Percentiles rank a stretch among this genome's conserved stretches.
phyloP scores from a whole-genome alignment of 2,329 filamentous ascomycete species.

The Malbranchea cinnamomea region DNA sequence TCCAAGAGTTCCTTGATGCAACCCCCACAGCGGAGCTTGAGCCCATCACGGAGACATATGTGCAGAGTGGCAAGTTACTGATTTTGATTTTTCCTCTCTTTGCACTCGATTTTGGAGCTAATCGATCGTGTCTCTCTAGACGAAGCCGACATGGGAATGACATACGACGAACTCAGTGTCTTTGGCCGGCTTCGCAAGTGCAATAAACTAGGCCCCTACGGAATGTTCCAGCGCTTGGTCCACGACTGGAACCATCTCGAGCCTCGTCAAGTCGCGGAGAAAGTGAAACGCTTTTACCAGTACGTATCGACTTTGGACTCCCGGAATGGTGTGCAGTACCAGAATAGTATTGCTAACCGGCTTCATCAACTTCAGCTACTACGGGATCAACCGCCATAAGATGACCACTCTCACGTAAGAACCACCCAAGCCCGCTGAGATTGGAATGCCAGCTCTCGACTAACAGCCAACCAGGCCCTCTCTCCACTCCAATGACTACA shows the following conservation, averaged over 20 bases:
- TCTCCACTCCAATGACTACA: constrained; percentile 34
- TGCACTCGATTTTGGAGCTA: too few species aligned
- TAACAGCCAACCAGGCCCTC: too few species aligned
- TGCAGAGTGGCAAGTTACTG: constrained; percentile 20
- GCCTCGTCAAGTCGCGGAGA: constrained; percentile 26
- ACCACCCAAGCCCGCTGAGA: too few species aligned
- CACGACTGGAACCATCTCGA: constrained; percentile 28
- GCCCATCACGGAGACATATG: constrained; percentile 47
- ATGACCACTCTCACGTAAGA: constrained; percentile 43
- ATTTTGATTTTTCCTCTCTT: background rate
- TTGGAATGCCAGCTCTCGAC: too few species aligned
- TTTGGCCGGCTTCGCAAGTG: constrained; percentile 38
- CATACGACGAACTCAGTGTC: constrained; percentile 37
- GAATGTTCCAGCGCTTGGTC: constrained; percentile 36
- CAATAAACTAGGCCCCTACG: constrained; percentile 37
- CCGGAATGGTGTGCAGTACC: constrained; percentile 15
- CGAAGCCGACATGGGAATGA: constrained; percentile 36
- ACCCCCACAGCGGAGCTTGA: constrained; percentile 47
- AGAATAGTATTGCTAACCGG: background rate
- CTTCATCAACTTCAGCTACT: constrained; percentile 17
- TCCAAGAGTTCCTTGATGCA: constrained; percentile 45
- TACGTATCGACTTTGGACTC: too few species aligned
- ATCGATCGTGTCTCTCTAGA: constrained; percentile 19
- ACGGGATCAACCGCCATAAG: constrained; percentile 47
- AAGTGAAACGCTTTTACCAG: constrained; percentile 27